Percentiles rank a stretch among this genome's conserved stretches.
These are phyloP conservation scores for Colletotrichum shisoi DNA, from an alignment of 2,329 filamentous ascomycete species.

Conservation along the genomic window DNA sequence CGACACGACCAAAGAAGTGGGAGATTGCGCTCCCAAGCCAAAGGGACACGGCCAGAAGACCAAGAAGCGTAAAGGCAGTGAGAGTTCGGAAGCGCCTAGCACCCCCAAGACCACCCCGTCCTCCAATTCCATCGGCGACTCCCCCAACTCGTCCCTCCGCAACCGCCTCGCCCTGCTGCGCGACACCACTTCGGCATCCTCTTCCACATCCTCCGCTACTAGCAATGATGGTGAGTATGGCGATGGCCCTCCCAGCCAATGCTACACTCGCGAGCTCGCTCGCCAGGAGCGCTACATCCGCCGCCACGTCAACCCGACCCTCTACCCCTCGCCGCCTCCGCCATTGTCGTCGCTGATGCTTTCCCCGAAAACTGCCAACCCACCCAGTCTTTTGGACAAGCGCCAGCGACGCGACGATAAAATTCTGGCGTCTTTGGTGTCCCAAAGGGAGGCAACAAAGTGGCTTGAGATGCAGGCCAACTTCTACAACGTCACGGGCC, in stretches of 20 bases:
- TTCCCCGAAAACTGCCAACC: background rate
- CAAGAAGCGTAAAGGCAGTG: conserved; percentile 9
- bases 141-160: conserved; percentile 20
- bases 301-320: conserved; percentile 44
- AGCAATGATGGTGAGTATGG: conserved; percentile 28
- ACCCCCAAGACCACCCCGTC: conserved; percentile 25
- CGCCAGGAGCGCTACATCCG: conserved; percentile 47
- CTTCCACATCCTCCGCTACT: conserved; percentile 37
- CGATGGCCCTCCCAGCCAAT: conserved; percentile 20
- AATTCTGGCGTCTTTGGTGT: conserved; percentile 50
- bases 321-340: conserved; percentile 46
- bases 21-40: conserved; percentile 23
- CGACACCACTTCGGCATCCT: conserved; percentile 44
- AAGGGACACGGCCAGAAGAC: conserved; percentile 2
- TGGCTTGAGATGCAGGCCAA: conserved; percentile 56
- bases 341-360: conserved; percentile 42
- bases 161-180: conserved; percentile 41
- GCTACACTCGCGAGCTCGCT: conserved; percentile 39
- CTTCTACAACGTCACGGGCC: conserved; percentile 55
- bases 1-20: background rate
- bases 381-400: conserved; percentile 32
- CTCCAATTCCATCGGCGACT: conserved; percentile 32
- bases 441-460: conserved; percentile 46
- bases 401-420: conserved; percentile 45
- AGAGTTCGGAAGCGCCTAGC: background rate